These are phyloP conservation scores for Cicer chorassanicum DNA, from an alignment of 306 rosid genomes.

Conservation along the genomic window DNA sequence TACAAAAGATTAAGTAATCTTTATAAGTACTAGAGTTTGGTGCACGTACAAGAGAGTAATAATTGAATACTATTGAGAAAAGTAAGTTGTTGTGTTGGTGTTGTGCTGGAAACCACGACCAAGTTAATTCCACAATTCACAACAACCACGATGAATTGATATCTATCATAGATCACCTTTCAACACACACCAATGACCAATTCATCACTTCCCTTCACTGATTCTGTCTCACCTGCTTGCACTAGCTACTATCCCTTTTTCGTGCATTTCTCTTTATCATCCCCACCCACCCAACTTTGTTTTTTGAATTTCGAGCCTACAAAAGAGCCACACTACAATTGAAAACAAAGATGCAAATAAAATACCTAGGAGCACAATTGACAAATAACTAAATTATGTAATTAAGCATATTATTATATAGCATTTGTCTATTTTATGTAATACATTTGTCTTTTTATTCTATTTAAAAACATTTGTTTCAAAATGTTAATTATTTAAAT, in stretches of 20 bases:
- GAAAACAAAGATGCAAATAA: slow-evolving; percentile 16
- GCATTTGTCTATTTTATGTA: too few species aligned
- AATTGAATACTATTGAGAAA: slow-evolving; percentile 6
- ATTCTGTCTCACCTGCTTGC: slow-evolving; percentile 52
- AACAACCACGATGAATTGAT: slow-evolving; percentile 38
- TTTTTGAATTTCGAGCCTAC: slow-evolving; percentile 48
- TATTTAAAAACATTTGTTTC: too few species aligned
- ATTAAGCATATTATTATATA: too few species aligned
- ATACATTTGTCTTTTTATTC: too few species aligned
- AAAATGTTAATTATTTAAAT: too few species aligned
- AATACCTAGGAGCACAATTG: background rate
- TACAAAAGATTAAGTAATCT: too few species aligned
- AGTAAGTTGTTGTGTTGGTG: slow-evolving; percentile 38
- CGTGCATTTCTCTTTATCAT: slow-evolving; percentile 35
- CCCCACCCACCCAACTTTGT: slow-evolving; percentile 41
- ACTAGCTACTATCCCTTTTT: slow-evolving; percentile 36
- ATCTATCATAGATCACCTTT: slow-evolving; percentile 30
- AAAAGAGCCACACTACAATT: slow-evolving; percentile 25
- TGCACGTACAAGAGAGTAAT: background rate
- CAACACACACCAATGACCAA: slow-evolving; percentile 31
- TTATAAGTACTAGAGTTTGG: slow-evolving; percentile 21
- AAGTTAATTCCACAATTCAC: slow-evolving; percentile 17
- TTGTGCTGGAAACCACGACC: slow-evolving; percentile 50
- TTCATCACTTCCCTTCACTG: slow-evolving; percentile 29
- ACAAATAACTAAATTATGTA: too few species aligned